phyloP scores from a whole-genome alignment of 495 filamentous ascomycete species.

The Penicillium crystallinum region DNA sequence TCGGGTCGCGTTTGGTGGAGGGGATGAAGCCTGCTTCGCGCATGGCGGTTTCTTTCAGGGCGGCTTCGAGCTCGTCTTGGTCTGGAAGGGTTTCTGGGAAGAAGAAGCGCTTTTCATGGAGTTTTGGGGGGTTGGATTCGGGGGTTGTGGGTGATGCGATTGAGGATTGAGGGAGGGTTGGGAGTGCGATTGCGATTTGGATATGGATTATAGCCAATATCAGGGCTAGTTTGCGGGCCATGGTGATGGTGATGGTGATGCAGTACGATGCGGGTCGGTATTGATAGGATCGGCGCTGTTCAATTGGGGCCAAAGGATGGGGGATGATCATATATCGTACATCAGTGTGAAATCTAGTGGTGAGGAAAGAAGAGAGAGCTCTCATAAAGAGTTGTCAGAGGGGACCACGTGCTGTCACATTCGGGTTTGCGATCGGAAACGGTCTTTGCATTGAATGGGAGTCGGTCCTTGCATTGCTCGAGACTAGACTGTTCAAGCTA shows the following conservation, averaged over 20 bases:
- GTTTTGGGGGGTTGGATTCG: not conserved
- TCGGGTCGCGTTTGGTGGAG: not conserved
- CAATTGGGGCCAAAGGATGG: too few relatives aligned
- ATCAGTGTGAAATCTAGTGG: too few relatives aligned
- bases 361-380: not conserved
- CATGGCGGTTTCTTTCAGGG: slow-evolving; percentile 4
- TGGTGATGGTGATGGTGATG: not conserved
- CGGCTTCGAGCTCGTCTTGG: slow-evolving; percentile 8
- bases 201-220: not conserved
- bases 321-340: too few relatives aligned
- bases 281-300: not conserved
- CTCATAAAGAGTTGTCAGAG: too few relatives aligned
- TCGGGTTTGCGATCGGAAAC: not conserved
- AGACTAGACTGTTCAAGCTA: too few relatives aligned
- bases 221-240: not conserved
- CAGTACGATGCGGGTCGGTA: too few relatives aligned
- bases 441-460: not conserved
- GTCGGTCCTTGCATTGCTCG: not conserved
- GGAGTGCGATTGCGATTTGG: not conserved
- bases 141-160: not conserved
- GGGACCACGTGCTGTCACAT: not conserved
- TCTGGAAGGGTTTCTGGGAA: slow-evolving; percentile 19
- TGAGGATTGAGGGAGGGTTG: not conserved
- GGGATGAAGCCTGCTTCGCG: slow-evolving; percentile 13
- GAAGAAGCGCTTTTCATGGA: slow-evolving; percentile 12